Conservation (phyloP, 1,284 basidiomycete genomes). For the Microbotryum violaceum region DNA sequence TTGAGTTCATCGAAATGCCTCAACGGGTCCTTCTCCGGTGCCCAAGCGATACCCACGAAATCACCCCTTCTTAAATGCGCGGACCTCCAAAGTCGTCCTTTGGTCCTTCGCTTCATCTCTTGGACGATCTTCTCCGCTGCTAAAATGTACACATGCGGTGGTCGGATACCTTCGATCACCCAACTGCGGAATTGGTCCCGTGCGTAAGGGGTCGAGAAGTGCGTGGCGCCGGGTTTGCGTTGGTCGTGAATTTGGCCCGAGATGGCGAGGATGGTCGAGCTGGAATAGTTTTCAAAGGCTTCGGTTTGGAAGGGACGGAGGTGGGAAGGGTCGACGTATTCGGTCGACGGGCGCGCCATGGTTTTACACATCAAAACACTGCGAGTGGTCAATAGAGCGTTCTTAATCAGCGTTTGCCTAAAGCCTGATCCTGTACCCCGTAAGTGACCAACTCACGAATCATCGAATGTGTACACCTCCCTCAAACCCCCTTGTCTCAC, state of each 20-base stretch:
- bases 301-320: conserved; percentile 42
- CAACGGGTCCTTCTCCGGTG: too few relatives aligned
- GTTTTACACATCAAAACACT: conserved; percentile 46
- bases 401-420: too few relatives aligned
- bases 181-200: conserved; percentile 40
- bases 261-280: conserved; percentile 39
- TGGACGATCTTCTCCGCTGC: too few relatives aligned
- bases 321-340: conserved; percentile 40
- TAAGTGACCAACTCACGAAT: too few relatives aligned
- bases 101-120: too few relatives aligned
- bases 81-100: conserved; percentile 25
- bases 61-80: conserved; percentile 45
- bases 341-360: conserved; percentile 41
- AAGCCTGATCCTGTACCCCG: too few relatives aligned
- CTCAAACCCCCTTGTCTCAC: too few relatives aligned
- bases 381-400: background rate
- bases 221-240: conserved; percentile 46
- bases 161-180: conserved; percentile 42
- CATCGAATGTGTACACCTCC: too few relatives aligned
- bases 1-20: too few relatives aligned
- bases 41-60: too few relatives aligned
- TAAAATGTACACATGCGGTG: conserved; percentile 27
- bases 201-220: conserved; percentile 43
- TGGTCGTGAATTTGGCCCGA: conserved; percentile 44
- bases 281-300: conserved; percentile 34